Evolutionary conservation across 306 rosid species (phyloP).

Genomic region (Vigna mungo): DNA sequence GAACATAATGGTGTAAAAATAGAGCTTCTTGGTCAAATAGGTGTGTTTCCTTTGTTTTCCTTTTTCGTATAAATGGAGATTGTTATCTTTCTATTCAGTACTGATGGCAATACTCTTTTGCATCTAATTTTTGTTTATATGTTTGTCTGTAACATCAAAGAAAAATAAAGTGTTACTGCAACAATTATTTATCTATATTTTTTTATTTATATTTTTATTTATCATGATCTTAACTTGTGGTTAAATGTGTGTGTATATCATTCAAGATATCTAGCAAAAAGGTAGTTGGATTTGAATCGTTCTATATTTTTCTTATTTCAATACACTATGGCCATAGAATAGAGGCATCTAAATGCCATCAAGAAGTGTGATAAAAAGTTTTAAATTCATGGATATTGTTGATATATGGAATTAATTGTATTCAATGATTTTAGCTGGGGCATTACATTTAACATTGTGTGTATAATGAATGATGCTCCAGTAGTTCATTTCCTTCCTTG

Average conservation of each 20-base stretch:
- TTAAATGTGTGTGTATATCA: background rate
- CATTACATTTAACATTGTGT: background rate
- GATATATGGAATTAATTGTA: slow-evolving; percentile 2
- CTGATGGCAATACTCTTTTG: background rate
- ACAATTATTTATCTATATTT: background rate
- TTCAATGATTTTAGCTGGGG: background rate
- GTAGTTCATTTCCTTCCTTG: slow-evolving; percentile 8
- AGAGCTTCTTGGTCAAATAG: slow-evolving; percentile 67
- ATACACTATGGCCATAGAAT: background rate
- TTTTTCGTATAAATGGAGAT: background rate
- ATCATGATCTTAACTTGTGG: slow-evolving; percentile 3
- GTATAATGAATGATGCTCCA: background rate
- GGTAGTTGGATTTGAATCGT: background rate
- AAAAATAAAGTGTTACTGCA: background rate
- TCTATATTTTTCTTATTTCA: background rate
- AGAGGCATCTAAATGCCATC: background rate
- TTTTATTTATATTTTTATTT: background rate
- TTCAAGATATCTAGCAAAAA: background rate
- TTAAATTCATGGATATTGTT: background rate
- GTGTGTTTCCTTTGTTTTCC: slow-evolving; percentile 32
- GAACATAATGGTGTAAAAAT: slow-evolving; percentile 60
- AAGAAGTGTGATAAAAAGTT: background rate
- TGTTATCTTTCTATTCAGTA: background rate
- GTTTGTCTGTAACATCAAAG: slow-evolving; percentile 1
- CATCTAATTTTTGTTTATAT: background rate